phyloP scores from a whole-genome alignment of 768 basidiomycete species.

The Pulveroboletus sp. region DNA sequence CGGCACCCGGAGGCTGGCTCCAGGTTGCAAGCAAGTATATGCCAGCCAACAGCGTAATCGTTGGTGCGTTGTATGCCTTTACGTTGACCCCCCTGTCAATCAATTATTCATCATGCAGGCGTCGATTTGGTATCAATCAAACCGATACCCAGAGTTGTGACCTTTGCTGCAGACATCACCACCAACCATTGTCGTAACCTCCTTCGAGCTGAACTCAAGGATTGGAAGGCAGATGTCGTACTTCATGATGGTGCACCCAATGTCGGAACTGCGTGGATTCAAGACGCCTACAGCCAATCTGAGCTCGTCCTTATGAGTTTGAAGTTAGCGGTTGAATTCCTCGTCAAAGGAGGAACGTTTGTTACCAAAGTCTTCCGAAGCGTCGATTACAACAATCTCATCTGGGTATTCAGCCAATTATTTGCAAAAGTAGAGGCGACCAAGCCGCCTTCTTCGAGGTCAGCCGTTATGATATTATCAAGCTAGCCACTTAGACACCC shows the following conservation, averaged over 20 bases:
- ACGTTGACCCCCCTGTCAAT: conserved; percentile 8
- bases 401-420: conserved; percentile 98
- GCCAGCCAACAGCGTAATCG: conserved; percentile 88
- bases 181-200: conserved; percentile 86
- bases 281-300: conserved; percentile 96
- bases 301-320: conserved; percentile 95
- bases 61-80: conserved; percentile 55
- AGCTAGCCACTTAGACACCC: neutral
- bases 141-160: conserved; percentile 89
- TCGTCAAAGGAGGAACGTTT: conserved; percentile 90
- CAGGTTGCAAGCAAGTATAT: conserved; percentile 98
- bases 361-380: conserved; percentile 99
- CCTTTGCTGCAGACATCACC: conserved; percentile 94
- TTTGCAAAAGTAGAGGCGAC: conserved; percentile 98
- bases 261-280: conserved; percentile 98
- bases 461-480: conserved; percentile 13
- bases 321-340: conserved; percentile 93
- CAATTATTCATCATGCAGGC: conserved; percentile 43
- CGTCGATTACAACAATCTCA: conserved; percentile 95
- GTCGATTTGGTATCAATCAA: conserved; percentile 96
- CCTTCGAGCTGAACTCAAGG: conserved; percentile 85
- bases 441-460: conserved; percentile 97
- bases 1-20: conserved; percentile 98
- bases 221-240: conserved; percentile 99
- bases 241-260: conserved; percentile 99